These are phyloP conservation scores for Lotus japonicus DNA, from an alignment of 306 rosid genomes.

Conservation along the genomic window DNA sequence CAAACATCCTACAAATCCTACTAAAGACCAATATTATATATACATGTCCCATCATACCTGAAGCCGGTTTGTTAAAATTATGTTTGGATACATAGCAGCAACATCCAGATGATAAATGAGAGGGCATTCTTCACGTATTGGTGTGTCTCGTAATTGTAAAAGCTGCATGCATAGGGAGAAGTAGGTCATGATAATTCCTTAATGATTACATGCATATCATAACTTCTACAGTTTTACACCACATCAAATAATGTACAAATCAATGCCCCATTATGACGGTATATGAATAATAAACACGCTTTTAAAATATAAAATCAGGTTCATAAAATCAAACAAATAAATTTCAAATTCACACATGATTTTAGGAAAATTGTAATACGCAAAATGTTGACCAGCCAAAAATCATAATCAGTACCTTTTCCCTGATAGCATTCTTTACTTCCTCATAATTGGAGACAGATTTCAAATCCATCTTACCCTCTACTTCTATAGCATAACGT, in stretches of 20 bases:
- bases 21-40: slow-evolving; percentile 17
- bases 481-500: slow-evolving; percentile 88
- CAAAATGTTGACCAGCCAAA: slow-evolving; percentile 20
- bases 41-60: slow-evolving; percentile 55
- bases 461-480: slow-evolving; percentile 87
- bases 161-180: slow-evolving; percentile 51
- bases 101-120: slow-evolving; percentile 97
- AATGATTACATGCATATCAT: slow-evolving; percentile 1
- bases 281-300: neutral
- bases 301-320: too few species aligned
- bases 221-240: slow-evolving; percentile 13
- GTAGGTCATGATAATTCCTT: slow-evolving; percentile 13
- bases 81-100: slow-evolving; percentile 99
- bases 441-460: slow-evolving; percentile 78
- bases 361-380: neutral
- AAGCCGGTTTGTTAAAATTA: slow-evolving; percentile 92
- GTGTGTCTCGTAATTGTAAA: slow-evolving; percentile 57
- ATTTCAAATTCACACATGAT: slow-evolving; percentile 1
- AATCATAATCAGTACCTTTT: slow-evolving; percentile 56
- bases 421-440: slow-evolving; percentile 76
- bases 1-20: slow-evolving; percentile 1
- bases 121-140: slow-evolving; percentile 85
- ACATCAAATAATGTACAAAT: neutral
- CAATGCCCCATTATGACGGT: neutral
- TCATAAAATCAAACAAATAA: slow-evolving; percentile 7